Percentiles rank a stretch among this genome's conserved stretches.
These are phyloP conservation scores for Sugiyamaella qingdaonensis DNA, from an alignment of 805 yeast genomes.

Conservation along the genomic window DNA sequence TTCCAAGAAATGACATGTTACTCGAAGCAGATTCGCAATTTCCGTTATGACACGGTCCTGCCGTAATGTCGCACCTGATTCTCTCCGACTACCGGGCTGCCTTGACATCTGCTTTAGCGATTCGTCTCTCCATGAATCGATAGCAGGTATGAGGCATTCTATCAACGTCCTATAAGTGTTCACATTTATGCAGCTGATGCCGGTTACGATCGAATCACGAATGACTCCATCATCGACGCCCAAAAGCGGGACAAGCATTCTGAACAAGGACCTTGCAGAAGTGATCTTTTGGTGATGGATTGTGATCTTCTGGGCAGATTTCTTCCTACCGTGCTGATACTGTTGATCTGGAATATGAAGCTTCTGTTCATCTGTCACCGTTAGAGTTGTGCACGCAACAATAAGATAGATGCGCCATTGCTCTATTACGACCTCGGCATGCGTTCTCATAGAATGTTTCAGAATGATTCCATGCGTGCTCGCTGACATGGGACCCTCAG, in stretches of 20 bases:
- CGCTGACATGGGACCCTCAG: constrained; percentile 17
- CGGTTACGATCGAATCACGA: constrained; percentile 83
- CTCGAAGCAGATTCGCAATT: constrained; percentile 67
- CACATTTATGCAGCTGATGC: constrained; percentile 83
- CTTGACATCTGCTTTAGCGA: background rate
- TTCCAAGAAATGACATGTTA: constrained; percentile 60
- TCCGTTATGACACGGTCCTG: constrained; percentile 56
- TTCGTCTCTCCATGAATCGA: constrained; percentile 49
- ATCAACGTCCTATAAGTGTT: constrained; percentile 80
- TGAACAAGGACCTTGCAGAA: constrained; percentile 84
- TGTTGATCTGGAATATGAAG: constrained; percentile 51
- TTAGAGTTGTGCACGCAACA: constrained; percentile 87
- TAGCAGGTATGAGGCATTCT: constrained; percentile 63
- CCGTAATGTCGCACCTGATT: constrained; percentile 20
- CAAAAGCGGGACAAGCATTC: constrained; percentile 78
- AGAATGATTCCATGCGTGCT: constrained; percentile 18
- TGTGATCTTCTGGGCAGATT: constrained; percentile 71
- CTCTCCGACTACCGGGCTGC: constrained; percentile 23
- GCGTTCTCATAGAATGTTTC: constrained; percentile 34
- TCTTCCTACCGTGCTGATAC: constrained; percentile 59
- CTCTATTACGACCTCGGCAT: constrained; percentile 68
- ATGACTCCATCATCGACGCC: constrained; percentile 65
- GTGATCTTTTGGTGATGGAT: constrained; percentile 89
- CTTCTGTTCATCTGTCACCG: constrained; percentile 84
- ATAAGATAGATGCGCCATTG: constrained; percentile 88